Evolutionary conservation across 345 rosid genomes (phyloP), one percentile per base, ranked within the genome.

Genomic region (Salix arbutifolia): DNA sequence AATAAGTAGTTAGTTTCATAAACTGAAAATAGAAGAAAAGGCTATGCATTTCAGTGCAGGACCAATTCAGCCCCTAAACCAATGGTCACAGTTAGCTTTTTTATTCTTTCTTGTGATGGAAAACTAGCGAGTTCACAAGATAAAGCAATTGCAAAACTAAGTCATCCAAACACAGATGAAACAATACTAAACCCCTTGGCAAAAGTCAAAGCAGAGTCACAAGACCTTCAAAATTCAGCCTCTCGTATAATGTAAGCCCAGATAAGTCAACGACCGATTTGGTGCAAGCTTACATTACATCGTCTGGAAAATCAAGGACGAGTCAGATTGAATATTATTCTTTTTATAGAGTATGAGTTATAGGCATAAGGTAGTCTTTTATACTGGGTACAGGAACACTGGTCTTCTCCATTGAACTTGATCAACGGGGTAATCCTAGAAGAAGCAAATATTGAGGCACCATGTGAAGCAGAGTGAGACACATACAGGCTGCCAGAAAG

Each of bases 101-200:
- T 64, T 30, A n/a, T 69, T 50, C 65, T 77, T 42, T 64, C 75
- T 65, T 67, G 50, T 73, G 69, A 68, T 14, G 58, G 73, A 21
- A 42, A 77, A 62, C 64, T 26, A 28, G 64, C 21, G 62, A 40
- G 25, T 42, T 56, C 73, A 78, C 58, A 56, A 73, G 60, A 48
- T 56, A 40, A 68, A 60, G 17, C n/a, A n/a, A 53, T 19, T 8
- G 44, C 65, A 48, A 73, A 72, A 67, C 17, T 28, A 37, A 72
- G 50, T 66, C 23, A 30, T 64, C 44, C 74, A 68, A 75, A 16
- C 21, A 64, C 60, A 21, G 61, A 26, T 4, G 40, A 53, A 53
- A 60, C 44, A 69, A 37, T 26, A 28, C 21, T 33, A 42, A 56
- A 61, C 61, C 61, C 44, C 40, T n/a, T 16, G 28, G 42, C 30